These are phyloP conservation scores for Chlamydomonas schloesseri DNA, from an alignment of 139 green algal genomes.

Conservation along the genomic window DNA sequence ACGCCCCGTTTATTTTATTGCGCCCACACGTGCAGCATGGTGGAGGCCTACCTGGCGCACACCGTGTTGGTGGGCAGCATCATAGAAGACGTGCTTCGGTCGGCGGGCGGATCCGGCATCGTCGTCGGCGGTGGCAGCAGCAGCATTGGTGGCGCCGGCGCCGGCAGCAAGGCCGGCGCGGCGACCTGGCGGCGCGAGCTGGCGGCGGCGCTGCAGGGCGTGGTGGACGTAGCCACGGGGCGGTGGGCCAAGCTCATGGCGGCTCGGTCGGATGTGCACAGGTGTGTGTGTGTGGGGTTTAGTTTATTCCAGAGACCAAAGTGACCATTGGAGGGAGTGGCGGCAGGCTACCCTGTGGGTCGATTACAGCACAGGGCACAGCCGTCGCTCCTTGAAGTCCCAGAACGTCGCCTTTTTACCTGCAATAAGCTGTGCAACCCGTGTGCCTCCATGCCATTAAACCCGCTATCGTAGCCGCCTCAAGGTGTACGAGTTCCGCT, in stretches of 20 bases:
- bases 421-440: too few relatives aligned
- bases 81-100: constrained; percentile 41
- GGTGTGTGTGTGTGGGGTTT: too few relatives aligned
- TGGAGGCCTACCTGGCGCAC: constrained; percentile 59
- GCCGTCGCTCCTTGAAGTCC: too few relatives aligned
- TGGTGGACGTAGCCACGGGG: constrained; percentile 71
- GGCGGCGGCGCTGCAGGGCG: constrained; percentile 54
- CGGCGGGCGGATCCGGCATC: constrained; percentile 9
- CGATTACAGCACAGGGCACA: too few relatives aligned
- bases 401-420: too few relatives aligned
- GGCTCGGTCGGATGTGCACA: constrained; percentile 54
- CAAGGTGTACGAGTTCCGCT: constrained; percentile 74
- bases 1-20: too few relatives aligned
- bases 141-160: not conserved
- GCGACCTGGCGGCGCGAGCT: constrained; percentile 32
- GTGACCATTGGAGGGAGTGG: too few relatives aligned
- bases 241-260: constrained; percentile 83
- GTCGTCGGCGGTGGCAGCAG: too few relatives aligned
- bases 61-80: constrained; percentile 26
- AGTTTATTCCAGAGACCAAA: too few relatives aligned
- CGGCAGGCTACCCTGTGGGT: too few relatives aligned
- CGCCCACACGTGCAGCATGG: constrained; percentile 44
- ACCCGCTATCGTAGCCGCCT: constrained; percentile 64
- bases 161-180: constrained; percentile 7
- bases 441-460: too few relatives aligned